Evolutionary conservation across 1,284 basidiomycete genomes (phyloP), one percentile per base, ranked within the genome.

Genomic region (Ganoderma multipileum): DNA sequence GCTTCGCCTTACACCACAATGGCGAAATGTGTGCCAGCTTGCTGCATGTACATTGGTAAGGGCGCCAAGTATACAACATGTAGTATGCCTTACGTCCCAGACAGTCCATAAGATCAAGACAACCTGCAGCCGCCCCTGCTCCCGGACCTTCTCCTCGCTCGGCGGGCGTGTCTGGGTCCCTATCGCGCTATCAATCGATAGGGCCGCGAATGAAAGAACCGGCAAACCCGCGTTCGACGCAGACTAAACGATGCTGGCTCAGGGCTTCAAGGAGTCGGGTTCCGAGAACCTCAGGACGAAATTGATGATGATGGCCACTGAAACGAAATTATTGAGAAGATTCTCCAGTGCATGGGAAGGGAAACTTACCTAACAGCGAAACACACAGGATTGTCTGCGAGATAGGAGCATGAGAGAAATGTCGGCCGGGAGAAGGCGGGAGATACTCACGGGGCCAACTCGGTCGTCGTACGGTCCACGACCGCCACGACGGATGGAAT

Each of bases 381-480:
- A 94, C 82, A 79, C 96, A 98, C 42, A 98, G 81, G 41, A 97
- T 82, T 7, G 96, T 97, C 93, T 97, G 70, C 44, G 67, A 11
- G 18, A 16, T 38, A 52, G 14, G 20, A 6, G 18, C 9, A 54
- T 72, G 5, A 63, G 63, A 30, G 54, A 70, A 60, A 66, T 66
- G 64, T 64, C 47, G 55, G 74, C 61, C 67, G 30, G 33, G 33
- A 28, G 66, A 67, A 68, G 9, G 70, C 28, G 41, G 38, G 28
- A 39, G 60, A 42, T 23, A 85, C 90, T 81, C 70, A 92, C 91
- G 63, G 91, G 91, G 68, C 97, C 97, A 65, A 99, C 81, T 67
- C 98, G 89, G 83, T 99, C 97, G 77, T 99, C 98, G 81, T 99
- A 99, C 2, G 97, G 97, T 28, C 96, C 97, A 64, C 94, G 90